Evolutionary conservation across 768 basidiomycete genomes (phyloP), one percentile per base, ranked within the genome.

Genomic region (Chalciporus chontae): DNA sequence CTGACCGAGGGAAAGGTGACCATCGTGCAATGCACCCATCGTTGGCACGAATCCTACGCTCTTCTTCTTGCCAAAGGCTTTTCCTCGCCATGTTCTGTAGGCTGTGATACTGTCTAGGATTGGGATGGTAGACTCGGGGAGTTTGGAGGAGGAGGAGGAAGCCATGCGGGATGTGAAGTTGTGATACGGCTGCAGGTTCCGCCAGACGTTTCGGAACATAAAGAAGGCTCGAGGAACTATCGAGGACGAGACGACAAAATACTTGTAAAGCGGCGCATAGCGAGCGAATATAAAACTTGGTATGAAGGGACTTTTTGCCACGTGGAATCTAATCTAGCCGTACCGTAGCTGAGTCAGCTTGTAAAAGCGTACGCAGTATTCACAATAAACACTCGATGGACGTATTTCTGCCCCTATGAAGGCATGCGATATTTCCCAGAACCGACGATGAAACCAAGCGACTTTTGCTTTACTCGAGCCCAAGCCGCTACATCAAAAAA

Each of bases 21-120:
- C 96, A 8, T 87, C 83, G 65, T 99, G 96, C 38, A 99, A 71
- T 2, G 95, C 95, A 18, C 95, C 95, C 95, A 97, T 97, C 10
- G 96, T 99, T 0, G 96, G 81, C n/a, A 99, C 93, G 51, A 89
- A 90, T 0, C 96, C 96, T 5, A 99, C 91, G 1, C 81, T 77
- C 62, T 83, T 78, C 26, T 73, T 71, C 40, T 73, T 69, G 1
- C 76, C 73, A 51, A 79, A 80, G 0, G 83, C 89, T 27, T 69
- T 69, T 43, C 74, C 68, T 21, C 95, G 72, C 95, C 96, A 99
- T 72, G 71, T 68, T 34, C 90, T 76, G 59, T 80, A 86, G 0
- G 76, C 69, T 5, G 76, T 64, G 21, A 92, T 74, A 0, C 85
- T 80, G 8, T 73, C 79, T 54, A 91, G 78, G 45, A 79, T 61